Evolutionary conservation across 192 early-diverging fungal species (phyloP).

Genomic region (Endogone sp.): DNA sequence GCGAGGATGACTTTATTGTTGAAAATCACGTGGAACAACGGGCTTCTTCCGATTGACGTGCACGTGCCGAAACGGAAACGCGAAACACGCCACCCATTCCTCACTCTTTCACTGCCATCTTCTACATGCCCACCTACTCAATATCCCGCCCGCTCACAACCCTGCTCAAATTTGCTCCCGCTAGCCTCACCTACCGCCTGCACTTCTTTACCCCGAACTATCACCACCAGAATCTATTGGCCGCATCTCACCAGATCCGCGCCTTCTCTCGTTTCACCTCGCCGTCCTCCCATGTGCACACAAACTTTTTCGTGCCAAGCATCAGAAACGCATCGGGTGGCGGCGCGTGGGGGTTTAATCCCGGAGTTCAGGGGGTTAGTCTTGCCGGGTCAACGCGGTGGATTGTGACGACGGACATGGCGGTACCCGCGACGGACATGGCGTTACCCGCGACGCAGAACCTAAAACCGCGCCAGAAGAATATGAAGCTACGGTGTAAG

Average conservation of each 20-base stretch:
- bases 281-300: background rate
- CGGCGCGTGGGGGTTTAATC: background rate
- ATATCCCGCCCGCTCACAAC: background rate
- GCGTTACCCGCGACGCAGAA: background rate
- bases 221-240: background rate
- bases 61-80: no score
- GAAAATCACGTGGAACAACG: no score
- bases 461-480: background rate
- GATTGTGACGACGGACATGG: background rate
- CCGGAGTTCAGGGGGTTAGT: no score
- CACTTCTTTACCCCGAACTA: background rate
- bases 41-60: no score
- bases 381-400: background rate
- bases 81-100: no score
- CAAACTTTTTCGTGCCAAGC: background rate
- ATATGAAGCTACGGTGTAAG: constrained; percentile 1
- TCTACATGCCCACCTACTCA: background rate
- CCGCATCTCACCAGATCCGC: background rate
- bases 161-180: background rate
- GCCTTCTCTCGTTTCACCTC: background rate
- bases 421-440: background rate
- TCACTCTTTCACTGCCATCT: no score
- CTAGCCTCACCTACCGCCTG: background rate
- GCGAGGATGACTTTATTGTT: no score
- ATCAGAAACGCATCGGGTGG: background rate